Conservation (phyloP, 805 yeast species). For the Teunomyces tritomae region DNA sequence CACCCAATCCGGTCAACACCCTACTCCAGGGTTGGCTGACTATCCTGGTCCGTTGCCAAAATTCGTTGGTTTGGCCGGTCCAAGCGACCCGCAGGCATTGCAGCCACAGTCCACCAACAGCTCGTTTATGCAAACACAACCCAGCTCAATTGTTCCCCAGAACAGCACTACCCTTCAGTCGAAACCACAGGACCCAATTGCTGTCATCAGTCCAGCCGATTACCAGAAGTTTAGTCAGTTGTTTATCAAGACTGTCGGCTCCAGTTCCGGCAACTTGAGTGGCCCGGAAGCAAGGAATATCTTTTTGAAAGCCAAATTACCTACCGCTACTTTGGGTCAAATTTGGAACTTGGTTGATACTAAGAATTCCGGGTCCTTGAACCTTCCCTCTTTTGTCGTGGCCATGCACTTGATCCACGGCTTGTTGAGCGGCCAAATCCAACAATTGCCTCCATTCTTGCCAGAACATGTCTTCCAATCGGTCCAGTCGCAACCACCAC, state of each 20-base stretch:
- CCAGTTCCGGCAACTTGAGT: slow-evolving; percentile 54
- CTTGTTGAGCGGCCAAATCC: slow-evolving; percentile 61
- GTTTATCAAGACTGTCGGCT: slow-evolving; percentile 63
- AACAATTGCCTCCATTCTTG: slow-evolving; percentile 48
- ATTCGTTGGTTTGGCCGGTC: slow-evolving; percentile 38
- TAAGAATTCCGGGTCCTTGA: slow-evolving; percentile 67
- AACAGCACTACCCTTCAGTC: slow-evolving; percentile 33
- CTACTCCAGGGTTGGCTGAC: slow-evolving; percentile 52
- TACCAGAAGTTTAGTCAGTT: slow-evolving; percentile 64
- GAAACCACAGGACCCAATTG: slow-evolving; percentile 33
- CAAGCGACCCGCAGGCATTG: slow-evolving; percentile 13
- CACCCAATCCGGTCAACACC: slow-evolving; percentile 68
- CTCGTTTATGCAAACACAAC: slow-evolving; percentile 42
- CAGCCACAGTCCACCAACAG: slow-evolving; percentile 37
- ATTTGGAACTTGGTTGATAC: slow-evolving; percentile 89
- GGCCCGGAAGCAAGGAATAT: slow-evolving; percentile 85
- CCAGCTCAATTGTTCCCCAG: slow-evolving; percentile 35
- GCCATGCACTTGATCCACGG: slow-evolving; percentile 96
- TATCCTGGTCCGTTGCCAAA: slow-evolving; percentile 64
- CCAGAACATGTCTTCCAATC: slow-evolving; percentile 43
- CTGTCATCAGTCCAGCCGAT: slow-evolving; percentile 56
- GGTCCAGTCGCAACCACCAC: slow-evolving; percentile 15
- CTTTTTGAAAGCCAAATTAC: slow-evolving; percentile 83
- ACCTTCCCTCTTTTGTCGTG: slow-evolving; percentile 73
- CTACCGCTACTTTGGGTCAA: slow-evolving; percentile 72